Evolutionary conservation across 2,329 filamentous ascomycete species (phyloP).

Genomic region (Pseudodiploospora longispora): DNA sequence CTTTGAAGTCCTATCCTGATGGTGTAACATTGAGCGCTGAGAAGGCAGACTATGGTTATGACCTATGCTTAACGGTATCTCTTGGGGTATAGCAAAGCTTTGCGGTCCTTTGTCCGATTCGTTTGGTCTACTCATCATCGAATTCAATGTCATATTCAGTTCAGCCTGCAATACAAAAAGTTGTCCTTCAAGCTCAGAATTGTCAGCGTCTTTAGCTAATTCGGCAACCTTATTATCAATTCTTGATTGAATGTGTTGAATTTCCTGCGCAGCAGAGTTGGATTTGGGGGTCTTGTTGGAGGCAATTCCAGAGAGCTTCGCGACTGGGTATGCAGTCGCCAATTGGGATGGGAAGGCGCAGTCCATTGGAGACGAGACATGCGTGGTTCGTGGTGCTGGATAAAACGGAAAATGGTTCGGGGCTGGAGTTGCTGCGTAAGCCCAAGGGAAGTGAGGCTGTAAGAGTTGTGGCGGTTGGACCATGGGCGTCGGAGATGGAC

Average conservation of each 20-base stretch:
- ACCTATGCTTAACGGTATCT: too few species aligned
- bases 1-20: too few species aligned
- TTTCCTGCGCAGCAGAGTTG: constrained; percentile 9
- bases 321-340: too few species aligned
- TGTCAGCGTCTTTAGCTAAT: constrained; percentile 16
- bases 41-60: too few species aligned
- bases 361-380: too few species aligned
- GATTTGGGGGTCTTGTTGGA: not conserved
- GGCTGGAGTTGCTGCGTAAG: constrained; percentile 3
- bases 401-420: not conserved
- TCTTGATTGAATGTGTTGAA: constrained; percentile 19
- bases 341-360: too few species aligned
- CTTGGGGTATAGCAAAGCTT: too few species aligned
- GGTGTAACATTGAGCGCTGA: too few species aligned
- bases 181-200: constrained; percentile 15
- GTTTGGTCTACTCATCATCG: too few species aligned
- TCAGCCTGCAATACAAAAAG: constrained; percentile 19
- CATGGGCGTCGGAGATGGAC: not conserved
- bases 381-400: not conserved
- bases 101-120: too few species aligned
- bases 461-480: constrained; percentile 3
- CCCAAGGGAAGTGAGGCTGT: constrained; percentile 3
- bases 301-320: too few species aligned
- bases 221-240: constrained; percentile 18
- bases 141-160: constrained; percentile 22